Evolutionary conservation across 352 stramenopile species (phyloP).

Genomic region (Phytophthora agathidicida): DNA sequence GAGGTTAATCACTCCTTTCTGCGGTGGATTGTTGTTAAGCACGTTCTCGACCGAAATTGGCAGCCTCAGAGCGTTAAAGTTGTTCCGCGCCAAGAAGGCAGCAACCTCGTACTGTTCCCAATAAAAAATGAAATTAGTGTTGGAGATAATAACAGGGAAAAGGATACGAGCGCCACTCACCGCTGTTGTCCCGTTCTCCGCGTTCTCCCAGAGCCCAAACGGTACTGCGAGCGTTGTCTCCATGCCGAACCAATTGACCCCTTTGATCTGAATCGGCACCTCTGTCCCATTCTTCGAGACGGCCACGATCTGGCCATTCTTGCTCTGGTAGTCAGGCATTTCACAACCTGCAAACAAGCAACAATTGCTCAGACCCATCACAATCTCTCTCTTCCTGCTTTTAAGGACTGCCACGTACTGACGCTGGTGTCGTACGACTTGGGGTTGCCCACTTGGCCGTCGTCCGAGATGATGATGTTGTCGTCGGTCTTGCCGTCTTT

Average conservation of each 20-base stretch:
- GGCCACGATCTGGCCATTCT: constrained; percentile 66
- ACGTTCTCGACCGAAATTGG: constrained; percentile 76
- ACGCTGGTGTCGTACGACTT: constrained; percentile 57
- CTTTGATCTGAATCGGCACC: constrained; percentile 73
- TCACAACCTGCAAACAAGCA: constrained; percentile 43
- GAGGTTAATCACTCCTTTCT: constrained; percentile 69
- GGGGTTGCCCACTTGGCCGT: constrained; percentile 68
- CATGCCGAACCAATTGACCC: constrained; percentile 85
- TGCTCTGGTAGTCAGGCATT: constrained; percentile 77
- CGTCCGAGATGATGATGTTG: constrained; percentile 47
- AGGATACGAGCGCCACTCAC: constrained; percentile 12
- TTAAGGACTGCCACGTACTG: constrained; percentile 32
- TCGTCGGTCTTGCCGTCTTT: constrained; percentile 49
- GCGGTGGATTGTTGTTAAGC: constrained; percentile 64
- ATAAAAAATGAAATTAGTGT: not conserved
- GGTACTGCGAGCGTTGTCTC: constrained; percentile 68
- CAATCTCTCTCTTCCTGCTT: too few relatives aligned
- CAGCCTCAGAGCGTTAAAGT: constrained; percentile 83
- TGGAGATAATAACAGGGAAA: not conserved
- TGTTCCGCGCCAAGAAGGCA: constrained; percentile 77
- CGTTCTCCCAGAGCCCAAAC: constrained; percentile 83
- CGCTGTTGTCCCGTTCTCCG: constrained; percentile 72
- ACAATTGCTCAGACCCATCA: constrained; percentile 1
- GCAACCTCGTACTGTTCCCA: constrained; percentile 70
- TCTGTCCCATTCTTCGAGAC: constrained; percentile 74